A percentile compares a stretch with the other conserved stretches of the same genome.
Conservation (phyloP, 495 filamentous ascomycete species). For the Bombardia bombarda region DNA sequence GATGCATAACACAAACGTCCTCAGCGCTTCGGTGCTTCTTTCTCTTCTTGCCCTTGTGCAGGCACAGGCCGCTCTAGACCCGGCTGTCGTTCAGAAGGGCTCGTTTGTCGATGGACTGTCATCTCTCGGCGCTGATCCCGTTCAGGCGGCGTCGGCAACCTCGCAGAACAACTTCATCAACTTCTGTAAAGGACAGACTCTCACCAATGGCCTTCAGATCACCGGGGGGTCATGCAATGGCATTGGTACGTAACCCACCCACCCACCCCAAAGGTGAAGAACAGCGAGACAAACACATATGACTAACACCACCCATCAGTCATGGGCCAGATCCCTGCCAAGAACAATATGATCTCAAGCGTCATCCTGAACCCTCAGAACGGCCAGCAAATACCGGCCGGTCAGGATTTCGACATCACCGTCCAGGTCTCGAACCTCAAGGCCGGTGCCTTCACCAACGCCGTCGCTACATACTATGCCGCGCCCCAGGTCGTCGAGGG, state of each 20-base stretch:
- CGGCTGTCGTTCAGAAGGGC: constrained; percentile 16
- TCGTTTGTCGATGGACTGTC: constrained; percentile 15
- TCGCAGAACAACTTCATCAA: constrained; percentile 44
- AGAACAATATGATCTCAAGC: constrained; percentile 48
- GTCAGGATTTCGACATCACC: constrained; percentile 41
- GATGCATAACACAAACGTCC: constrained; percentile 10
- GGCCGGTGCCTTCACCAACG: constrained; percentile 51
- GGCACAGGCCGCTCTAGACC: constrained; percentile 11
- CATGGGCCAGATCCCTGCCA: constrained; percentile 55
- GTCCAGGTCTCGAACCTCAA: constrained; percentile 45
- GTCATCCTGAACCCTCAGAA: constrained; percentile 42
- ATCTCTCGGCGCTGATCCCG: constrained; percentile 17
- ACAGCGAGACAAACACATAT: no score
- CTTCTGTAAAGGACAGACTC: constrained; percentile 43
- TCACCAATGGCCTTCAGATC: constrained; percentile 46
- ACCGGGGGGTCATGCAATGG: constrained; percentile 47
- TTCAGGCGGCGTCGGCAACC: constrained; percentile 23
- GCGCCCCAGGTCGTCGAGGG: constrained; percentile 45
- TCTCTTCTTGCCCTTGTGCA: constrained; percentile 9
- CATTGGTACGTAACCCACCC: constrained; percentile 38
- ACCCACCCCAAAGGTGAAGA: no score
- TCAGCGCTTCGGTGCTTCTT: constrained; percentile 11
- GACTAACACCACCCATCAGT: constrained; percentile 22
- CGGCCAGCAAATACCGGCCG: constrained; percentile 28
- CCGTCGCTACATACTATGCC: constrained; percentile 47